Evolutionary conservation across 352 stramenopile genomes (phyloP).

Genomic region (Phytophthora quininea): DNA sequence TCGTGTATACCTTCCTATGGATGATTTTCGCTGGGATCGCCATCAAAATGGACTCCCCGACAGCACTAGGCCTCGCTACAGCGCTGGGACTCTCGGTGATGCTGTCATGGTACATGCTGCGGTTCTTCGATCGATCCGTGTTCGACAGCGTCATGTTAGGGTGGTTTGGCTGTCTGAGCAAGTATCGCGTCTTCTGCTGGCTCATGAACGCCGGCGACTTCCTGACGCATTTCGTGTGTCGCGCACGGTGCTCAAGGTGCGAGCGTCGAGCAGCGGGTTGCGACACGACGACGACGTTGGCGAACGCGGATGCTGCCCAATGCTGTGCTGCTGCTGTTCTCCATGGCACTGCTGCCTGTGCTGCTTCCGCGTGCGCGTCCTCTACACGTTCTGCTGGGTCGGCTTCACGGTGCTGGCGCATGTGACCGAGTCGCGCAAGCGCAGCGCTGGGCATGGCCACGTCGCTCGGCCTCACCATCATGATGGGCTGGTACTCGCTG

Average conservation of each 20-base stretch:
- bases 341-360: slow-evolving; percentile 41
- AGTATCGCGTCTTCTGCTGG: slow-evolving; percentile 31
- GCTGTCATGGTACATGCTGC: slow-evolving; percentile 42
- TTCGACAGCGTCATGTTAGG: slow-evolving; percentile 43
- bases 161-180: slow-evolving; percentile 39
- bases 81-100: slow-evolving; percentile 37
- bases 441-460: slow-evolving; percentile 49
- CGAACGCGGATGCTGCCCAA: slow-evolving; percentile 28
- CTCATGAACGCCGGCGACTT: slow-evolving; percentile 31
- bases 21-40: slow-evolving; percentile 29
- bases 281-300: not conserved
- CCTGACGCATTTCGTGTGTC: slow-evolving; percentile 31
- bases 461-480: slow-evolving; percentile 53
- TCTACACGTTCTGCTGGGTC: slow-evolving; percentile 57
- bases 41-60: slow-evolving; percentile 25
- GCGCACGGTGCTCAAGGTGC: slow-evolving; percentile 39
- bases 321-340: slow-evolving; percentile 46
- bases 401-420: slow-evolving; percentile 45
- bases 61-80: slow-evolving; percentile 34
- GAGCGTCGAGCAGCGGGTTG: slow-evolving; percentile 24
- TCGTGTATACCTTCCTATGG: slow-evolving; percentile 37
- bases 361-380: slow-evolving; percentile 44
- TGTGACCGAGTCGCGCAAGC: slow-evolving; percentile 35
- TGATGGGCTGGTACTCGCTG: slow-evolving; percentile 65
- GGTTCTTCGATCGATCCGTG: slow-evolving; percentile 33